Percentiles rank a stretch among this genome's conserved stretches.
These are phyloP conservation scores for Scytalidium sp. DNA, from an alignment of 2,329 filamentous ascomycete genomes.

Conservation along the genomic window DNA sequence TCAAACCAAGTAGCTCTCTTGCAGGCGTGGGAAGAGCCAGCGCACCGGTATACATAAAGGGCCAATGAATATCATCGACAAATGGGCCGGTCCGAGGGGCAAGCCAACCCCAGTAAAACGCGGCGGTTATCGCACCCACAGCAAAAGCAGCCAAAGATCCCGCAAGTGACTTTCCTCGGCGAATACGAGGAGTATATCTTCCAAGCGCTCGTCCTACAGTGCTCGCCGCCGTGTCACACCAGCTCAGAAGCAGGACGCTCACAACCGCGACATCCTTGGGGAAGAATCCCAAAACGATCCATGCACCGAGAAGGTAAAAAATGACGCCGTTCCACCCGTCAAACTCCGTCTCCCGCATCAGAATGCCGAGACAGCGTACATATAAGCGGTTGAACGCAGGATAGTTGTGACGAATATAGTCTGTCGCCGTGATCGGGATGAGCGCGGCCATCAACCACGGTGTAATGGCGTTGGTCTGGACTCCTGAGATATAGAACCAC, in stretches of 20 bases:
- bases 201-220: slow-evolving; percentile 92
- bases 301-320: slow-evolving; percentile 90
- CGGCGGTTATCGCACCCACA: slow-evolving; percentile 79
- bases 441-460: slow-evolving; percentile 79
- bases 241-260: slow-evolving; percentile 85
- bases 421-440: slow-evolving; percentile 78
- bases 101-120: slow-evolving; percentile 84
- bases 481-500: slow-evolving; percentile 77
- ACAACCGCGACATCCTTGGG: slow-evolving; percentile 93
- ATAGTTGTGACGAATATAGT: slow-evolving; percentile 80
- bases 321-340: slow-evolving; percentile 95
- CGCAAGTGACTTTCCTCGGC: slow-evolving; percentile 86
- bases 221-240: slow-evolving; percentile 96
- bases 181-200: slow-evolving; percentile 79
- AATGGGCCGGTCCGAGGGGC: slow-evolving; percentile 67
- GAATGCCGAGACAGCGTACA: slow-evolving; percentile 76
- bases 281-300: slow-evolving; percentile 80
- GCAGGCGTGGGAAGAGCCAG: slow-evolving; percentile 66
- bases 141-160: slow-evolving; percentile 82
- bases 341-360: slow-evolving; percentile 97
- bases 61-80: slow-evolving; percentile 63
- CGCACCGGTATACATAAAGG: slow-evolving; percentile 78
- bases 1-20: slow-evolving; percentile 59
- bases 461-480: slow-evolving; percentile 74
- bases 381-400: slow-evolving; percentile 83